phyloP scores from a whole-genome alignment of 768 basidiomycete genomes.

The Trametes villosa region DNA sequence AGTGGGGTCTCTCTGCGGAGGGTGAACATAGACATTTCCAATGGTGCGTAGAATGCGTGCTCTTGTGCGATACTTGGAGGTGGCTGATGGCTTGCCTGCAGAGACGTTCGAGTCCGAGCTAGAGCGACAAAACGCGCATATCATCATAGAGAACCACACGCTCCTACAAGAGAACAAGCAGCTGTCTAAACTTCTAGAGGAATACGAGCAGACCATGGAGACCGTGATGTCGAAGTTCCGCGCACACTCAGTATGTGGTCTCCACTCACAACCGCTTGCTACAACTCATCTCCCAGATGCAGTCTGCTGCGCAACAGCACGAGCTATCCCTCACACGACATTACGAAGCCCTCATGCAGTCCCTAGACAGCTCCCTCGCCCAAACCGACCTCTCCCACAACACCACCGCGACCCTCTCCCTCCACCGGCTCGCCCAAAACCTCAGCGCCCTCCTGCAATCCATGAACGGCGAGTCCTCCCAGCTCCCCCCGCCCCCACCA shows the following conservation, averaged over 20 bases:
- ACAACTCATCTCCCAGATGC: background rate
- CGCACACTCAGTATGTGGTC: conserved; percentile 76
- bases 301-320: conserved; percentile 93
- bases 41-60: conserved; percentile 52
- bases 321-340: conserved; percentile 86
- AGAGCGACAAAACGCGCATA: conserved; percentile 86
- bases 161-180: conserved; percentile 96
- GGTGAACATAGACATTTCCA: conserved; percentile 86
- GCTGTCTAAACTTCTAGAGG: conserved; percentile 83
- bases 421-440: conserved; percentile 71
- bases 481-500: background rate
- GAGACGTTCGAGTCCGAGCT: conserved; percentile 93
- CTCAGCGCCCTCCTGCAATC: conserved; percentile 75
- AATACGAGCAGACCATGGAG: conserved; percentile 94
- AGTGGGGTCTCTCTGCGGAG: conserved; percentile 81
- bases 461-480: conserved; percentile 62
- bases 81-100: conserved; percentile 38
- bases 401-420: conserved; percentile 62
- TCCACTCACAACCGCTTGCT: background rate
- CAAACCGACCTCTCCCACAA: conserved; percentile 61
- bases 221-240: conserved; percentile 97
- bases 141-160: conserved; percentile 92
- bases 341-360: conserved; percentile 80
- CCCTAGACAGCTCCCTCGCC: conserved; percentile 61
- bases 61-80: conserved; percentile 45